A percentile compares a stretch with the other conserved stretches of the same genome.
These are phyloP conservation scores for Thinopyrum elongatum DNA, from an alignment of 176 grass and related monocot genomes.

Conservation along the genomic window DNA sequence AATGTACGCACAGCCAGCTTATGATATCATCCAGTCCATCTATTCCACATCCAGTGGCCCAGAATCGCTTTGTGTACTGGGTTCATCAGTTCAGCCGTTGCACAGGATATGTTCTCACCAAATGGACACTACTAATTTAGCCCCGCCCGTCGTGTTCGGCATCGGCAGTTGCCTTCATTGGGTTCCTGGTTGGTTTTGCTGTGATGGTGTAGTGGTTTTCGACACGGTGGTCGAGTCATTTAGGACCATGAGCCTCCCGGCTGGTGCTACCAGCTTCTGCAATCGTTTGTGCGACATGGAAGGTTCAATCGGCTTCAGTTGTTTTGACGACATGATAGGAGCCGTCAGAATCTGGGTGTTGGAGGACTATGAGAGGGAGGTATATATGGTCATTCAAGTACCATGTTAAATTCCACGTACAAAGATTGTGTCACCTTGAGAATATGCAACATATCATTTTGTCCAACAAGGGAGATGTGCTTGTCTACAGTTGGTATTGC, in stretches of 20 bases:
- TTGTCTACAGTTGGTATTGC: not conserved
- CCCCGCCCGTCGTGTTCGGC: not conserved
- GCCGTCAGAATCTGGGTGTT: not conserved
- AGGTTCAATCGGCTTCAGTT: not conserved
- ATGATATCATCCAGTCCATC: too few species aligned
- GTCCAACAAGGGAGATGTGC: not conserved
- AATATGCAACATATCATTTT: not conserved
- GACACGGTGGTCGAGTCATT: not conserved
- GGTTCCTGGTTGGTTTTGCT: not conserved
- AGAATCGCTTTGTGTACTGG: too few species aligned
- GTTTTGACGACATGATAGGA: not conserved
- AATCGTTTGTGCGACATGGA: not conserved
- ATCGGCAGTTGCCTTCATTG: not conserved
- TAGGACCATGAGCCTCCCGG: not conserved
- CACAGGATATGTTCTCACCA: too few species aligned
- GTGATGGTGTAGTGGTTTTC: not conserved
- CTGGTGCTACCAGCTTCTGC: not conserved
- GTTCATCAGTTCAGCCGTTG: too few species aligned
- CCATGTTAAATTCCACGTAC: not conserved
- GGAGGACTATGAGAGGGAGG: not conserved
- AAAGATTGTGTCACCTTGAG: not conserved
- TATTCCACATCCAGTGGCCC: too few species aligned
- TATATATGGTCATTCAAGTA: conserved; percentile 1
- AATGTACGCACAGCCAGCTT: too few species aligned
- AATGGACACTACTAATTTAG: not conserved